These are phyloP conservation scores for Alliaria petiolata DNA, from an alignment of 345 rosid species.

Conservation along the genomic window DNA sequence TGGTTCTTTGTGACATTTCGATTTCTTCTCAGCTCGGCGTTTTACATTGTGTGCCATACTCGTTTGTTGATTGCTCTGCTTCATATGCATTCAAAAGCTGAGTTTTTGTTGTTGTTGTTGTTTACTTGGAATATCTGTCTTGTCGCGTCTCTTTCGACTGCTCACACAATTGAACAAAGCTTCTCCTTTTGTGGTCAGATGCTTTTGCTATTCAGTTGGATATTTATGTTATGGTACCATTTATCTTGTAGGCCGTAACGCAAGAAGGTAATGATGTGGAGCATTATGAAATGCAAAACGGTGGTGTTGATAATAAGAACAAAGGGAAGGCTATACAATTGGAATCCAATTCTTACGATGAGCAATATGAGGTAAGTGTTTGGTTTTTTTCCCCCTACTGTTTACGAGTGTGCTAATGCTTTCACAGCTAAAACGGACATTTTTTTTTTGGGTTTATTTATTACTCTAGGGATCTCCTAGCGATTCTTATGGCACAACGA, in stretches of 20 bases:
- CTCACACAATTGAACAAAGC: not conserved
- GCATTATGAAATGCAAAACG: constrained; percentile 43
- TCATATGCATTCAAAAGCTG: not conserved
- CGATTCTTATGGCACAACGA: constrained; percentile 15
- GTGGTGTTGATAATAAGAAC: constrained; percentile 38
- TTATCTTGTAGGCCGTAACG: constrained; percentile 39
- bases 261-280: constrained; percentile 61
- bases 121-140: not conserved
- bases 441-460: no score
- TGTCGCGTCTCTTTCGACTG: not conserved
- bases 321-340: constrained; percentile 60
- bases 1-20: not conserved
- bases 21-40: not conserved
- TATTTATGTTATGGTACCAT: not conserved
- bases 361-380: not conserved
- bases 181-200: not conserved
- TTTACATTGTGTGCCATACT: not conserved
- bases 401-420: not conserved
- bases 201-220: not conserved
- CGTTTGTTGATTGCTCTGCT: not conserved
- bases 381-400: not conserved
- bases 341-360: constrained; percentile 22
- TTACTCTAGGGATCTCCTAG: constrained; percentile 36
- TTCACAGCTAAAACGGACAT: not conserved
- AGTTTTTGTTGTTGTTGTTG: not conserved